A percentile compares a stretch with the other conserved stretches of the same genome.
phyloP scores from a whole-genome alignment of 1,284 basidiomycete species.

The Waitea zeae region DNA sequence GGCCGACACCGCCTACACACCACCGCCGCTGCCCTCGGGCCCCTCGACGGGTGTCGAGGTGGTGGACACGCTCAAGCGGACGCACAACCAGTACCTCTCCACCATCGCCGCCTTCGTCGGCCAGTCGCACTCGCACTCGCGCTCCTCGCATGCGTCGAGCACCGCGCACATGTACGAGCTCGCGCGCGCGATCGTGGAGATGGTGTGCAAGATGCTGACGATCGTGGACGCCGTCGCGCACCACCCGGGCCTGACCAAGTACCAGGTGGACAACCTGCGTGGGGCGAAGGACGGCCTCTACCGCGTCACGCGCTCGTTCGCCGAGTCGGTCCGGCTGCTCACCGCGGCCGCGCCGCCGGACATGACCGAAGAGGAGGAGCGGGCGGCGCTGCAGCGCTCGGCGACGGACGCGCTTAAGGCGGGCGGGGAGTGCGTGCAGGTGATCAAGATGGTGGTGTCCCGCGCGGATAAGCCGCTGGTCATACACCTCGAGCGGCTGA shows the following conservation, averaged over 20 bases:
- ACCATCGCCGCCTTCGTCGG: slow-evolving; percentile 96
- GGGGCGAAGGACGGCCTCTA: slow-evolving; percentile 70
- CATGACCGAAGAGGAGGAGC: slow-evolving; percentile 67
- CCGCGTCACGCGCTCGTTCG: slow-evolving; percentile 71
- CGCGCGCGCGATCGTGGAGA: slow-evolving; percentile 84
- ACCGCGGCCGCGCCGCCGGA: slow-evolving; percentile 30
- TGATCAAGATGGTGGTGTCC: slow-evolving; percentile 66
- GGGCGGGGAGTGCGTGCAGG: slow-evolving; percentile 75
- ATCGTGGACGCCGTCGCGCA: slow-evolving; percentile 81
- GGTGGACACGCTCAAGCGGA: slow-evolving; percentile 50
- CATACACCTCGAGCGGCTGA: no score
- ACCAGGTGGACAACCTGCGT: not conserved
- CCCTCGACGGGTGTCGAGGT: slow-evolving; percentile 49
- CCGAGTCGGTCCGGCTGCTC: slow-evolving; percentile 71
- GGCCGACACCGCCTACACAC: slow-evolving; percentile 14
- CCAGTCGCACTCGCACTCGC: slow-evolving; percentile 86
- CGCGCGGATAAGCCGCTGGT: slow-evolving; percentile 25
- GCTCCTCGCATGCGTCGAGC: slow-evolving; percentile 75
- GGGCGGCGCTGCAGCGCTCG: slow-evolving; percentile 55
- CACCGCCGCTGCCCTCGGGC: slow-evolving; percentile 48
- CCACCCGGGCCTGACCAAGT: slow-evolving; percentile 36
- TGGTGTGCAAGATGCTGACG: slow-evolving; percentile 81
- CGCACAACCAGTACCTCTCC: slow-evolving; percentile 82
- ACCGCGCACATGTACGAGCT: slow-evolving; percentile 91
- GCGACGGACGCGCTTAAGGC: slow-evolving; percentile 80